phyloP scores from a whole-genome alignment of 108 stramenopile species.

The Cyclotella kingstonii region DNA sequence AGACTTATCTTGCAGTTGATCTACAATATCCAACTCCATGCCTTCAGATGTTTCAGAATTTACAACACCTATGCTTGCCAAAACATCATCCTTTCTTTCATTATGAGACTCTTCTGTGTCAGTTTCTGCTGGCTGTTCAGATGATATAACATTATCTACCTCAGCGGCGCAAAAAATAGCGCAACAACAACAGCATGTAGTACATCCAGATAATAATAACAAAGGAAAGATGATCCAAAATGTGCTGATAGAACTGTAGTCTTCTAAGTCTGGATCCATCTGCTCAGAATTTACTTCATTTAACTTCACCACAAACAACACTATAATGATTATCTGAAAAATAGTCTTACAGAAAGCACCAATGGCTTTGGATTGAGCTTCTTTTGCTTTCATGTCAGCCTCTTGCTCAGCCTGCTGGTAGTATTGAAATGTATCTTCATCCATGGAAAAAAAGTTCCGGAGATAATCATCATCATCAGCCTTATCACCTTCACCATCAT shows the following conservation, averaged over 20 bases:
- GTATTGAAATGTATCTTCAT: slow-evolving; percentile 67
- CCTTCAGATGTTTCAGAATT: background rate
- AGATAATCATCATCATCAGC: slow-evolving; percentile 44
- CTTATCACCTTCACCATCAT: slow-evolving; percentile 5
- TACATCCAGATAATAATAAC: slow-evolving; percentile 60
- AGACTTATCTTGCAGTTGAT: slow-evolving; percentile 1
- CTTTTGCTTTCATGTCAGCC: slow-evolving; percentile 59
- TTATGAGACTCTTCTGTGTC: background rate
- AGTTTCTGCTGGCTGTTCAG: slow-evolving; percentile 27
- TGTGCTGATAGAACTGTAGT: slow-evolving; percentile 51
- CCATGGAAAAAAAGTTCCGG: slow-evolving; percentile 44
- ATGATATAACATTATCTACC: slow-evolving; percentile 30
- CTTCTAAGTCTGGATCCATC: slow-evolving; percentile 39
- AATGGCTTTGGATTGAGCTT: slow-evolving; percentile 59
- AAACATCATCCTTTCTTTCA: background rate
- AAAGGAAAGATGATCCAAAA: slow-evolving; percentile 83
- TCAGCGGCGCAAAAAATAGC: slow-evolving; percentile 63
- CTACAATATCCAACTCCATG: slow-evolving; percentile 18
- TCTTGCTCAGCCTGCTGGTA: slow-evolving; percentile 67
- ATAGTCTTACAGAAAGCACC: slow-evolving; percentile 45
- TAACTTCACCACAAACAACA: slow-evolving; percentile 69
- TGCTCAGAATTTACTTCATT: slow-evolving; percentile 48
- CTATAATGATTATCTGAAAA: slow-evolving; percentile 58
- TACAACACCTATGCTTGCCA: background rate
- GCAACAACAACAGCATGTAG: slow-evolving; percentile 64